Evolutionary conservation across 192 early-diverging fungal genomes (phyloP).

Genomic region (Glomus cerebriforme): DNA sequence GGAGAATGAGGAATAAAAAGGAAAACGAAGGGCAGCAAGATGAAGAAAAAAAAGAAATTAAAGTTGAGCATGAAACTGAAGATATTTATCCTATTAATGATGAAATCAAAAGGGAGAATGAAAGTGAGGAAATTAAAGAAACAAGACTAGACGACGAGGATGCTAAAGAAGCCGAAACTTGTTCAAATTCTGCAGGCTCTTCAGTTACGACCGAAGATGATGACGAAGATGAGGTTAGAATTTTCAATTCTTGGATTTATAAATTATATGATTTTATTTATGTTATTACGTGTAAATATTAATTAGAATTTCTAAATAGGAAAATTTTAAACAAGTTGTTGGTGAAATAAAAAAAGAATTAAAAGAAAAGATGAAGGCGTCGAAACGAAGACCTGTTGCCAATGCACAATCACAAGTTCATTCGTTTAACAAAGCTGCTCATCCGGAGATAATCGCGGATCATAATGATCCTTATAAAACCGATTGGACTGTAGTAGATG

Average conservation of each 20-base stretch:
- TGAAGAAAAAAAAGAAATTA: not conserved
- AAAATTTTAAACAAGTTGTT: conserved; percentile 38
- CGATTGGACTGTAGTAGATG: conserved; percentile 72
- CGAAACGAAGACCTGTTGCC: conserved; percentile 75
- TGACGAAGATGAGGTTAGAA: conserved; percentile 36
- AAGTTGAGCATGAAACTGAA: not conserved
- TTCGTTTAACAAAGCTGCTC: conserved; percentile 69
- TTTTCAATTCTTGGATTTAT: conserved; percentile 19
- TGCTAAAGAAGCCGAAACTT: conserved; percentile 2
- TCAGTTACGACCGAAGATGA: conserved; percentile 22
- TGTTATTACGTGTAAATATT: no score
- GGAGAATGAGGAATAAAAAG: conserved; percentile 43
- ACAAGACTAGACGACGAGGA: not conserved
- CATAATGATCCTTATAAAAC: conserved; percentile 92
- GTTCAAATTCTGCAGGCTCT: conserved; percentile 3
- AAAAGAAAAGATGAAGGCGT: conserved; percentile 74
- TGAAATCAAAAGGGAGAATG: not conserved
- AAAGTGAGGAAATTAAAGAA: not conserved
- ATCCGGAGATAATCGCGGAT: conserved; percentile 72
- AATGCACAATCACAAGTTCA: conserved; percentile 75
- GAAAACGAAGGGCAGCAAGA: not conserved
- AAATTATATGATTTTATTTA: conserved; percentile 11
- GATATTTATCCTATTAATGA: not conserved
- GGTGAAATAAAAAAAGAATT: conserved; percentile 67
- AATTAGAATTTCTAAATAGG: conserved; percentile 30